Conservation (phyloP, 352 stramenopile genomes). For the Globisporangium spinosum region DNA sequence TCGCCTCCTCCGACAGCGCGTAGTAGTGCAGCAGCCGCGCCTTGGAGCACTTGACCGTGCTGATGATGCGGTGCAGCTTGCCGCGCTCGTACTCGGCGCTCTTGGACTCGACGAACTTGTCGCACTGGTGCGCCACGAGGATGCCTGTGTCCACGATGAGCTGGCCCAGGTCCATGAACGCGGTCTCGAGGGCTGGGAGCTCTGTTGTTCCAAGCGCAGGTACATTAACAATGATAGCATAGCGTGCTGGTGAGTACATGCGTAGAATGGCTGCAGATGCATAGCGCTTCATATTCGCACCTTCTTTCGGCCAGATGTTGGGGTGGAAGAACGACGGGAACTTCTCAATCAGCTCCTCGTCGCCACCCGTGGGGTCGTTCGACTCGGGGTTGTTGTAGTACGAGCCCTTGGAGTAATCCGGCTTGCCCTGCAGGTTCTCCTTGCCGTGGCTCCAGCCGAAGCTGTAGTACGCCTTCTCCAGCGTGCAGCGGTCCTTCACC, state of each 20-base stretch:
- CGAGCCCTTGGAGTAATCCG: slow-evolving; percentile 93
- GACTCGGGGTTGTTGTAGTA: slow-evolving; percentile 97
- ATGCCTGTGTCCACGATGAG: slow-evolving; percentile 91
- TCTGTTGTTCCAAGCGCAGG: slow-evolving; percentile 20
- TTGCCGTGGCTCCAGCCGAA: slow-evolving; percentile 96
- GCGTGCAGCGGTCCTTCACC: slow-evolving; percentile 80
- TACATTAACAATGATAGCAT: not conserved
- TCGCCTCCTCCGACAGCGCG: slow-evolving; percentile 65
- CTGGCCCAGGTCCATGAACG: slow-evolving; percentile 90
- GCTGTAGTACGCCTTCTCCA: slow-evolving; percentile 90
- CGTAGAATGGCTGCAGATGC: not conserved
- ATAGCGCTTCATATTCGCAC: slow-evolving; percentile 6
- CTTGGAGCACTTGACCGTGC: slow-evolving; percentile 88
- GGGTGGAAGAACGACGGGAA: slow-evolving; percentile 91
- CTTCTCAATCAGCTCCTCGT: slow-evolving; percentile 70
- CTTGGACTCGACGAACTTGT: slow-evolving; percentile 83
- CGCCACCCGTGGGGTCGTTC: slow-evolving; percentile 76
- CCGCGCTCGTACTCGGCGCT: slow-evolving; percentile 69
- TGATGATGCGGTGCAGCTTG: slow-evolving; percentile 89
- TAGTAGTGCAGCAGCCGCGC: slow-evolving; percentile 96
- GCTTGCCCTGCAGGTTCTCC: slow-evolving; percentile 91
- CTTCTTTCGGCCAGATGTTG: slow-evolving; percentile 90
- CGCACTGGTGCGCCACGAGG: slow-evolving; percentile 91
- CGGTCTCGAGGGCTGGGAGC: slow-evolving; percentile 77
- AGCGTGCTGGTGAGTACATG: slow-evolving; percentile 9